Evolutionary conservation across 2,329 filamentous ascomycete species (phyloP), one percentile per base, ranked within the genome.

Genomic region (Talaromyces pinophilus): DNA sequence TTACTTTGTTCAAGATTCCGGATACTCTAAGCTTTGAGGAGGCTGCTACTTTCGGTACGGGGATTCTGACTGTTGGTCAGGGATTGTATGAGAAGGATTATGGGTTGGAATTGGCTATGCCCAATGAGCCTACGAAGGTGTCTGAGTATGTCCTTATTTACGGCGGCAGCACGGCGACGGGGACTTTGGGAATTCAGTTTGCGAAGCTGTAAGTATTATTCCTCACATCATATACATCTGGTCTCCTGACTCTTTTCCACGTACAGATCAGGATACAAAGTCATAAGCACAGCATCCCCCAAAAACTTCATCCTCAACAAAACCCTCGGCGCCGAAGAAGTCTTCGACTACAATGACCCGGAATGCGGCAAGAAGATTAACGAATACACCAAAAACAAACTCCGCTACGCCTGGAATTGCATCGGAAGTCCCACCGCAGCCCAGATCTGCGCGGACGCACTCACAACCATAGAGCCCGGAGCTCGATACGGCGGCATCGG

Each of bases 31-130:
- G 76, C 40, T 82, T 82, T 64, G 82, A 85, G 67, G 81, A 84
- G 15, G 85, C 83, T 1, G 76, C 82, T 1, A 86, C 84, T 0
- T 71, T 87, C 3, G 82, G 83, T 1, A 78, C 85, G 0, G 84
- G 82, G 1, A 73, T 87, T 59, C 77, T 77, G 1, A 86, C 85
- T 8, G 81, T 84, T 8, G 84, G 80, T 1, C 84, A 86, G 62
- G 75, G 73, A 19, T 68, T 80, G 8, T 80, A 76, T 67, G 73
- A 78, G 59, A 64, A 61, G 52, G 59, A 62, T 35, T 67, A 67
- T 30, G 68, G 46, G 40, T 62, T 75, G 63, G 69, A 70, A 13
- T 69, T 80, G 13, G 70, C 71, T 10, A 65, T 75, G 35, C 75
- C 76, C 1, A 82, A 80, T 1, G 67, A 70, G 44, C 59, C 81